phyloP scores from a whole-genome alignment of 2,329 filamentous ascomycete genomes.

The Aspergillus puulaauensis region DNA sequence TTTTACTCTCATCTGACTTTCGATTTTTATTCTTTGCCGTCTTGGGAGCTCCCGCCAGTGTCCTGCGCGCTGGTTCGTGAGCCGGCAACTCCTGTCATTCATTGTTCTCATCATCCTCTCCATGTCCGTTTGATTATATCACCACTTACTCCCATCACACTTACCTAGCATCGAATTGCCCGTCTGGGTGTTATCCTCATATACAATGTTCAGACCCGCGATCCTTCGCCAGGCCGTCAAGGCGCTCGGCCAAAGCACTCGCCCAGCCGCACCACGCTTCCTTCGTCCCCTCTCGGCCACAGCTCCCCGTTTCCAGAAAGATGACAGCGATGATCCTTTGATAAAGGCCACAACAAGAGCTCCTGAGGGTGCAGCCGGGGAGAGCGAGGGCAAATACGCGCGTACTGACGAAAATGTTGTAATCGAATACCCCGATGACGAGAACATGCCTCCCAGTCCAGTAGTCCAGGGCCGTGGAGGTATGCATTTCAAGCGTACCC shows the following conservation, averaged over 20 bases:
- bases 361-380: slow-evolving; percentile 28
- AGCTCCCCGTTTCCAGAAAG: slow-evolving; percentile 22
- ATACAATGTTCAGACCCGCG: slow-evolving; percentile 30
- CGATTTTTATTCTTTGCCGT: slow-evolving; percentile 6
- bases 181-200: neutral
- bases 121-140: neutral
- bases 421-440: slow-evolving; percentile 74
- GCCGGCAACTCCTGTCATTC: neutral
- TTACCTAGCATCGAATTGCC: neutral
- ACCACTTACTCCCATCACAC: neutral
- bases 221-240: slow-evolving; percentile 27
- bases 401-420: slow-evolving; percentile 77
- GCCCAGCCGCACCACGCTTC: slow-evolving; percentile 21
- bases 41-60: neutral
- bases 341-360: slow-evolving; percentile 31
- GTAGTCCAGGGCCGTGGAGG: slow-evolving; percentile 76
- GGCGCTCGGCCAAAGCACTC: slow-evolving; percentile 20
- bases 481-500: slow-evolving; percentile 78
- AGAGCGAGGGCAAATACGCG: slow-evolving; percentile 67
- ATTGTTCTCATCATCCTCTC: neutral
- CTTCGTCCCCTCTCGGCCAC: slow-evolving; percentile 33
- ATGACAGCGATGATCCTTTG: slow-evolving; percentile 27
- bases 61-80: neutral
- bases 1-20: neutral
- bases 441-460: slow-evolving; percentile 67